Base-by-base conservation (phyloP, 306 rosid species). In the Albizia julibrissin region DNA sequence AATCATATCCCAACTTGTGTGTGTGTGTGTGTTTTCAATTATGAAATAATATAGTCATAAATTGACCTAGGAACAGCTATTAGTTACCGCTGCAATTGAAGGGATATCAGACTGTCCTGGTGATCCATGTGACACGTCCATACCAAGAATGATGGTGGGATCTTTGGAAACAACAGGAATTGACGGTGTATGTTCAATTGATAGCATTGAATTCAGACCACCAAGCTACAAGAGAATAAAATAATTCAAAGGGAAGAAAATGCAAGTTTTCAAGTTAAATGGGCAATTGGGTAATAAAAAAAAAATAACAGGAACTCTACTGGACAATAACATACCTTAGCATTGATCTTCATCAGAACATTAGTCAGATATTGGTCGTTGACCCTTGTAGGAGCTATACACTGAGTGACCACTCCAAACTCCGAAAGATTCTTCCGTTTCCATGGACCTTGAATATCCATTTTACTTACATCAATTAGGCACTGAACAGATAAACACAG, bases 91-190 rank as follows among this genome's bases (percentile, higher is more conserved):
- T 21, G 99, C 98, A 65, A 95, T 93, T 13, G 98, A 95, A 10
- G 99, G 99, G 39, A 92, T 69, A n/a, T 93, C 98, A 7, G 96
- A 76, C 82, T 93, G 98, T 61, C 99, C 98, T 0, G 98, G 98
- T 0, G 99, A 92, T 9, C 99, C 99, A 79, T 96, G 99, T 0
- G 98, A 96, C 3, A 96, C 99, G 72, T 96, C 99, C 99, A 96
- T 96, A 27, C 99, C 99, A 70, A 96, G 84, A 67, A 96, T 92
- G 59, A 96, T 77, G 3, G 99, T 93, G 10, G 99, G 99, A 22
- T 44, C 83, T 83, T 84, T 92, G 24, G 97, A 96, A 24, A 96
- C 91, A 79, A 91, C 9, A 7, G 99, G 98, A 33, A 96, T 92
- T 21, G 94, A 87, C 42, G 93, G 92, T 40, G 85, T 9, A 58